phyloP scores from a whole-genome alignment of 495 filamentous ascomycete genomes.

The Xanthoparmelia taractica region DNA sequence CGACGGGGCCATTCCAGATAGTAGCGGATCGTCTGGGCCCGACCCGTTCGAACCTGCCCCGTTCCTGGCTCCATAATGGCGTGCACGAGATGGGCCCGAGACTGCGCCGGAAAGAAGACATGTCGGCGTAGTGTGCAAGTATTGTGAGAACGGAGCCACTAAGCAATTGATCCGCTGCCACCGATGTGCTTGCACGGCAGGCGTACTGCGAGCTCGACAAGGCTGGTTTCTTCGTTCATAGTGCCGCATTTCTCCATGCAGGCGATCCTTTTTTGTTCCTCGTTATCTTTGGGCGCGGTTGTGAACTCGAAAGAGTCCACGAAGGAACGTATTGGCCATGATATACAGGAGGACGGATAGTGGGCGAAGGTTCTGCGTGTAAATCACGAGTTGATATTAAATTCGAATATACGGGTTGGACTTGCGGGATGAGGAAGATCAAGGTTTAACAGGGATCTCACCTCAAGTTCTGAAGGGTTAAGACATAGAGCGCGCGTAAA shows the following conservation, averaged over 20 bases:
- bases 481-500: too few relatives aligned
- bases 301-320: background rate
- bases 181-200: background rate
- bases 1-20: background rate
- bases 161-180: background rate
- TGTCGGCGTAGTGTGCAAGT: background rate
- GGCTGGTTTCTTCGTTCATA: background rate
- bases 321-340: background rate
- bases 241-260: background rate
- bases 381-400: background rate
- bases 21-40: background rate
- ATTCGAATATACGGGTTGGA: too few relatives aligned
- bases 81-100: background rate
- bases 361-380: background rate
- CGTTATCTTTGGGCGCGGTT: background rate
- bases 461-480: too few relatives aligned
- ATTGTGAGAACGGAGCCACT: background rate
- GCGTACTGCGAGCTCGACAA: background rate
- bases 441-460: too few relatives aligned
- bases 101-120: background rate
- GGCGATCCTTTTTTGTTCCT: background rate
- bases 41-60: background rate
- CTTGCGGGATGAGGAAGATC: too few relatives aligned
- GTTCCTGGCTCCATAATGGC: too few relatives aligned
- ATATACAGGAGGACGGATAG: background rate